These are phyloP conservation scores for Tylopilus orsonianus DNA, from an alignment of 1,284 basidiomycete species.

Conservation along the genomic window DNA sequence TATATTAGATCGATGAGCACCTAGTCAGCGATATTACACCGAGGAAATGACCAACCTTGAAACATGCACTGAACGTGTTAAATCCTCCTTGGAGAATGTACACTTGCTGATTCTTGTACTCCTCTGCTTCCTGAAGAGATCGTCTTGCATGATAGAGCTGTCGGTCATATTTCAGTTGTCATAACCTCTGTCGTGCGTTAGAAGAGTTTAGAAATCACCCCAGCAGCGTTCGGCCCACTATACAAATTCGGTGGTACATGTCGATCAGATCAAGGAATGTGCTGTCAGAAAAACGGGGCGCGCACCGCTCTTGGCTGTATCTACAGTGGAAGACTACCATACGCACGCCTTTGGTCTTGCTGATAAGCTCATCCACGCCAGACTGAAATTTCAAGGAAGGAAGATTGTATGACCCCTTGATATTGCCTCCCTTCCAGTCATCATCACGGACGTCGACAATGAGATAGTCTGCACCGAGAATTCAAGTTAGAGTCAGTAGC, in stretches of 20 bases:
- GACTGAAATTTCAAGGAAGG: constrained; percentile 61
- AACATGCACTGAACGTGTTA: constrained; percentile 63
- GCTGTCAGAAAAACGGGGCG: constrained; percentile 5
- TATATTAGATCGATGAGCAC: constrained; percentile 29
- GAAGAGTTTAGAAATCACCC: constrained; percentile 38
- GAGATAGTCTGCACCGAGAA: constrained; percentile 50
- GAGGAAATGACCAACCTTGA: constrained; percentile 49
- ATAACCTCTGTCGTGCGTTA: constrained; percentile 13
- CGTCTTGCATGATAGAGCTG: constrained; percentile 70
- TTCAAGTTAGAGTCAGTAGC: neutral
- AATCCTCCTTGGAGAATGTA: constrained; percentile 71
- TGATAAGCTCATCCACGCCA: constrained; percentile 57
- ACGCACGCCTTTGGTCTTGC: constrained; percentile 59
- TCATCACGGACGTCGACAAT: constrained; percentile 79
- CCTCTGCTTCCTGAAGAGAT: constrained; percentile 36
- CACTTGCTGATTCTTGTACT: constrained; percentile 51
- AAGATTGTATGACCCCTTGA: constrained; percentile 57
- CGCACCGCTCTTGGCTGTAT: constrained; percentile 71
- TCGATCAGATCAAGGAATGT: constrained; percentile 1
- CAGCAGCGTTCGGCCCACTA: constrained; percentile 75
- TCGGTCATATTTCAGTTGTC: neutral
- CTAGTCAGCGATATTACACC: neutral
- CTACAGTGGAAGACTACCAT: constrained; percentile 74
- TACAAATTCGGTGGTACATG: neutral
- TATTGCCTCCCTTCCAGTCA: constrained; percentile 75